Base-by-base conservation (phyloP, 441 rosid species). In the Gossypium schwendimanii region DNA sequence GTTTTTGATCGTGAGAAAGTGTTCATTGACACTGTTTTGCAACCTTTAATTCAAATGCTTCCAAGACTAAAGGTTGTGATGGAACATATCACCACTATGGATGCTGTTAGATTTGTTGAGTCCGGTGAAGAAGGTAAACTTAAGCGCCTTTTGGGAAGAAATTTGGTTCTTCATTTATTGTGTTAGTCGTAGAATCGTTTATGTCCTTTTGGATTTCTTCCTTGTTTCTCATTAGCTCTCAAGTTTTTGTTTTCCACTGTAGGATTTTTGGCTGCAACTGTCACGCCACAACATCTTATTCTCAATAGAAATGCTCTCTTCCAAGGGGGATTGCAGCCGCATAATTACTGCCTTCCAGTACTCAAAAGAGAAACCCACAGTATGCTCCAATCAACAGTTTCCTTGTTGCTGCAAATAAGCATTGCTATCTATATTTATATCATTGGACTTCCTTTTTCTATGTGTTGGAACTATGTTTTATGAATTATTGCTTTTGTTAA, bases 11-110 rank as follows among this genome's bases (percentile, higher is more conserved):
- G 93, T 45, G 98, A 92, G 81, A 92, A 85, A 78, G 90, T 88
- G 70, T 92, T 94, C 78, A 92, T 94, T 41, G 91, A 91, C 71
- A 88, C 93, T 53, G 80, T 94, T 80, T 78, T 89, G 44, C 88
- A 70, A 64, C 97, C 97, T 81, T 81, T 92, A 28, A 84, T 89
- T 60, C 80, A 81, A 78, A 88, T 83, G 81, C 89, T 94, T 80
- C 97, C 98, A 3, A 80, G 55, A 65, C 79, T 92, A 28, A 92
- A 87, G 81, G 81, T 94, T 71, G 97, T 94, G 53, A 94, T 94
- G 98, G 99, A 94, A 81, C 98, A 94, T 76, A 88, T 94, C 69
- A 94, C 98, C 52, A 92, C 98, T 20, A 73, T 82, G 81, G 99
- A 94, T 80, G 99, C 99, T 33, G 98, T 81, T 71, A 84, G 75